Base-by-base conservation (phyloP, 805 yeast genomes). In the Schwanniomyces pseudopolymorphus region DNA sequence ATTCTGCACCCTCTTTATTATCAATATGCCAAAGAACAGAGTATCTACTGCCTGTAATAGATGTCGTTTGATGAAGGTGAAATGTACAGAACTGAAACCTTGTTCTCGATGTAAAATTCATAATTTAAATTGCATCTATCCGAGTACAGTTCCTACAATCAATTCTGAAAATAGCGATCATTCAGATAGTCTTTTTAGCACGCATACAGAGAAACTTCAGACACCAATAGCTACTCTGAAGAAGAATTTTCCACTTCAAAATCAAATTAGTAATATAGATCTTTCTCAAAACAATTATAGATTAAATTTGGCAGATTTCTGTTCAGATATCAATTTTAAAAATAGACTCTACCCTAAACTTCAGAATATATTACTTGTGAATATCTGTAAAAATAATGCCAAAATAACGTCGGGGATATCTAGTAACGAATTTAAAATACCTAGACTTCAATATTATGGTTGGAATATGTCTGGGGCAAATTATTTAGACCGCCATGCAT, bases 401-500 rank as follows among this genome's bases (percentile, higher is more conserved):
- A 27, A 27, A n/a, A n/a, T 27, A 7, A 5, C 13, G 13, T 14
- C 13, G 16, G 33, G 5, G 33, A 14, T 2, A 27, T 13, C 13
- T 14, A 27, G 3, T 27, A 14, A 27, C 3, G 16, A 27, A n/a
- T 27, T 11, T 11, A 11, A 27, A 27, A 27, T 27, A 19, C 39
- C 39, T 2, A 16, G 39, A 11, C 19, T 36, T 7, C 39, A 36
- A 16, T 16, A 17, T 36, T 36, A 36, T 36, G 39, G 39, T 9
- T 36, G 39, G 39, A 36, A 36, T 36, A 36, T 36, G 39, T 36
- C 39, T 20, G 39, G 39, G 7, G 17, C 25, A 20, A 13, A 36
- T 11, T 36, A 36, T 36, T 21, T 19, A 20, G 17, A 36, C 8
- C 25, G 22, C 13, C 7, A 25, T 36, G 4, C 25, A 3, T 13